These are phyloP conservation scores for Paradendryphiella salina DNA, from an alignment of 2,329 filamentous ascomycete genomes.

Conservation along the genomic window DNA sequence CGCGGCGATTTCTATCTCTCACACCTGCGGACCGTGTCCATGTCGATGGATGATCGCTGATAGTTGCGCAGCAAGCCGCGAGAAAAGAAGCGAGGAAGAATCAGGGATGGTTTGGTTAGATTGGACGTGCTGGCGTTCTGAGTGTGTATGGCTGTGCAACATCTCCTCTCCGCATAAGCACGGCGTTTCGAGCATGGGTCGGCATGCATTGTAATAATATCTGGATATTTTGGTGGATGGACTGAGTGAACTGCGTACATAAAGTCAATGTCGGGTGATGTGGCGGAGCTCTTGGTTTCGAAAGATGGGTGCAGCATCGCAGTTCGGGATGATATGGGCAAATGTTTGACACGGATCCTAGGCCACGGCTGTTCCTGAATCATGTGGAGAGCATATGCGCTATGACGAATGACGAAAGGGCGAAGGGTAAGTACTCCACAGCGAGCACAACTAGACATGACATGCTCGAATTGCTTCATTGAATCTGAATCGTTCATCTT, in stretches of 20 bases:
- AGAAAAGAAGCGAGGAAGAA: constrained; percentile 29
- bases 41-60: constrained; percentile 4
- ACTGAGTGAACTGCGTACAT: not conserved
- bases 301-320: not conserved
- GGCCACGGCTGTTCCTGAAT: not conserved
- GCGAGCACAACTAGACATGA: not conserved
- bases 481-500: not conserved
- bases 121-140: not conserved
- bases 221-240: not conserved
- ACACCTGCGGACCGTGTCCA: not conserved
- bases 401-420: not conserved
- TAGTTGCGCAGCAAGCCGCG: constrained; percentile 21
- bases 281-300: no score
- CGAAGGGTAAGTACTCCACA: not conserved
- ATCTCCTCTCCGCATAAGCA: constrained; percentile 20
- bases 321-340: not conserved
- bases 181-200: constrained; percentile 12
- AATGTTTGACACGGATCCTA: not conserved
- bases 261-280: not conserved
- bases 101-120: constrained; percentile 28
- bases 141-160: constrained; percentile 6
- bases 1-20: not conserved
- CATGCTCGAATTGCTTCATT: not conserved
- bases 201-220: constrained; percentile 1
- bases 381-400: not conserved